Evolutionary conservation across 2,329 filamentous ascomycete genomes (phyloP).

Genomic region (Colletotrichum limetticola): DNA sequence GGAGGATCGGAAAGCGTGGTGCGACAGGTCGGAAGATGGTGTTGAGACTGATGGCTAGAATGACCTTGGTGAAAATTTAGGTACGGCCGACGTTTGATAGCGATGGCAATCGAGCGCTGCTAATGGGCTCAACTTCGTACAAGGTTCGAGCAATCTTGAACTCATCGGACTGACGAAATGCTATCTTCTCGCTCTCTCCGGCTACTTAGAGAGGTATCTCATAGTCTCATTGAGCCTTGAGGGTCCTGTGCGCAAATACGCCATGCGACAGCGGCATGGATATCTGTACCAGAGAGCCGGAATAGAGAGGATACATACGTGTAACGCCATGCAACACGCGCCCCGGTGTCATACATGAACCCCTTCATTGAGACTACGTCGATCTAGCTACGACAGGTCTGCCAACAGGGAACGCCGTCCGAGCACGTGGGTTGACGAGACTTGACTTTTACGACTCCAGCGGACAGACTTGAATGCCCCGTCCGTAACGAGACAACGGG

Average conservation of each 20-base stretch:
- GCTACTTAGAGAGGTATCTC: neutral
- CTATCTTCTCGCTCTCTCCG: neutral
- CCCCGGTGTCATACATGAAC: neutral
- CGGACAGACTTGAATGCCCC: neutral
- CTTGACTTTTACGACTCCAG: neutral
- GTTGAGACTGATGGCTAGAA: neutral
- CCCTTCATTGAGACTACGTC: neutral
- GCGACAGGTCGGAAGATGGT: neutral
- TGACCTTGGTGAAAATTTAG: neutral
- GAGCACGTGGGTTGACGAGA: conserved; percentile 17
- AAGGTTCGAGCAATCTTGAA: neutral
- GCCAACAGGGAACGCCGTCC: conserved; percentile 17
- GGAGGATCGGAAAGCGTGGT: neutral
- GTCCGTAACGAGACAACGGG: conserved; percentile 19
- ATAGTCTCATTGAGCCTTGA: neutral
- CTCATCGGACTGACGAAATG: neutral
- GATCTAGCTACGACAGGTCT: neutral
- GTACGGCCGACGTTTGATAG: neutral
- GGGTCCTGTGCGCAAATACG: neutral
- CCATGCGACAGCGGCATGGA: neutral
- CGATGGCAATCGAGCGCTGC: neutral
- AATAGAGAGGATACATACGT: neutral
- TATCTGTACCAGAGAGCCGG: neutral
- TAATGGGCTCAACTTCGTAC: neutral
- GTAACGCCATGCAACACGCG: neutral